phyloP scores from a whole-genome alignment of 1,284 basidiomycete species.

The Irpex sp. region DNA sequence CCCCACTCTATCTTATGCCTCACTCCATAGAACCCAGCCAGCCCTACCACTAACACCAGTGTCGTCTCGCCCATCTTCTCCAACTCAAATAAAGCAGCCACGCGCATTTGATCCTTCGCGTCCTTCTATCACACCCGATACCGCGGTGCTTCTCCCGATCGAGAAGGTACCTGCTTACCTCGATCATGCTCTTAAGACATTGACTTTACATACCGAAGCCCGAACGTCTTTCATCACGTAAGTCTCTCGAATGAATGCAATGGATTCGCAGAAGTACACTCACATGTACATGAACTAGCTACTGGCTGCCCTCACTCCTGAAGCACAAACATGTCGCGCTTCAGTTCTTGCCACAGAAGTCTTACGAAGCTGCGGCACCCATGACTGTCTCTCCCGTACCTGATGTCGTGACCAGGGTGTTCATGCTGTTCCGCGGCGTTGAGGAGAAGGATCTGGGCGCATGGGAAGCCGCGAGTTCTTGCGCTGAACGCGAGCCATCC shows the following conservation, averaged over 20 bases:
- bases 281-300: slow-evolving; percentile 2
- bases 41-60: not conserved
- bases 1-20: not conserved
- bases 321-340: slow-evolving; percentile 39
- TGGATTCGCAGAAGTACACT: not conserved
- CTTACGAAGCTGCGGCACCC: slow-evolving; percentile 36
- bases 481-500: slow-evolving; percentile 6
- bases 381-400: slow-evolving; percentile 36
- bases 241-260: not conserved
- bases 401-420: slow-evolving; percentile 40
- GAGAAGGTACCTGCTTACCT: not conserved
- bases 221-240: not conserved
- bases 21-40: not conserved
- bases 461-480: slow-evolving; percentile 20
- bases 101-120: not conserved
- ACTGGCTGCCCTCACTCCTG: slow-evolving; percentile 38
- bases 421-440: slow-evolving; percentile 43
- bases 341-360: slow-evolving; percentile 40
- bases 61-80: not conserved
- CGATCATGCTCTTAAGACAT: not conserved
- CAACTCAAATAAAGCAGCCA: not conserved
- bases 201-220: not conserved
- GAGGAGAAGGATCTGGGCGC: slow-evolving; percentile 16
- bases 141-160: not conserved
- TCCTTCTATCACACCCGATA: not conserved